Base-by-base conservation (phyloP, 495 filamentous ascomycete species). In the Aspergillus indologenus region DNA sequence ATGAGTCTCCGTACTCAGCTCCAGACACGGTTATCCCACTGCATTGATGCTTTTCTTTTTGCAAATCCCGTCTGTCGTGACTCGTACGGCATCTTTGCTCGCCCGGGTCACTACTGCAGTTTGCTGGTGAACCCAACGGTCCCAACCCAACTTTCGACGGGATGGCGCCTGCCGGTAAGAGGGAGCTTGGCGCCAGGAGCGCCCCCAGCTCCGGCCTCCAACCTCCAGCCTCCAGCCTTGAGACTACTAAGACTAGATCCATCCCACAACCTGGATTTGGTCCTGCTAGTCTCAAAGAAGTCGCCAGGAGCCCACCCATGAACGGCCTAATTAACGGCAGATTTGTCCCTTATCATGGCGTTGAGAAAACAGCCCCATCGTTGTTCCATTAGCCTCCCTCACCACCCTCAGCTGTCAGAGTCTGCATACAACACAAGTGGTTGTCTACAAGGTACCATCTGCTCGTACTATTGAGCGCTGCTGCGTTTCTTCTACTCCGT, bases 141-240 rank as follows among this genome's bases (percentile, higher is more conserved):
- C 9, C 26, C 26, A 29, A 29, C 26, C 26, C 26, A 29, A 29
- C 3, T 29, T 3, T 15, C 6, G 12, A 40, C 2, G 34, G 34
- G 2, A 40, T 40, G 34, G 34, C 34, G 34, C 12, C 34, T 40
- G 34, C 34, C 34, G 34, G 34, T 40, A 7, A 40, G 34, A 57
- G 43, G 17, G 45, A 48, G 55, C 55, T 57, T 57, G 47, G 55
- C 45, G 29, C 24, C 19, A 40, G 54, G 47, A 42, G 34, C 20
- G 42, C 24, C 34, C 34, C 54, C 45, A 31, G 45, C 45, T 20
- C 26, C 26, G 9, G 9, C 26, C 26, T 29, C 26, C 43, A 56
- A 44, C 53, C 11, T 19, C 8, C 19, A 44, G 22, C 21, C 9
- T 24, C 20, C 9, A 50, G 19, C 47, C 46, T 29, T 9, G 26